Percentiles rank a stretch among this genome's conserved stretches.
These are phyloP conservation scores for Drechslerella dactyloides DNA, from an alignment of 2,329 filamentous ascomycete species.

Conservation along the genomic window DNA sequence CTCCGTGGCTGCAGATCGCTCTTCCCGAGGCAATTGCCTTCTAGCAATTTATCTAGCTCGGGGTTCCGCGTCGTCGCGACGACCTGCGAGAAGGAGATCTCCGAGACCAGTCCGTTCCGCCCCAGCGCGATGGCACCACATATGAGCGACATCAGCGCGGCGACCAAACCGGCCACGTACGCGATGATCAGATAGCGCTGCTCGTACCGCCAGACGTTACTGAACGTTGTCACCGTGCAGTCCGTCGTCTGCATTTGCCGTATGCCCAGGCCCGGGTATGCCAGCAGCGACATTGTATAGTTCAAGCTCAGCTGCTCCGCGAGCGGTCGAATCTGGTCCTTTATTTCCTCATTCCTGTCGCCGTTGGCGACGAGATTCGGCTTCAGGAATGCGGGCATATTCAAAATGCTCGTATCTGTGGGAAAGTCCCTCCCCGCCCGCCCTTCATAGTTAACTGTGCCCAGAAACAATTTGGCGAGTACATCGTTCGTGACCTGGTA, in stretches of 20 bases:
- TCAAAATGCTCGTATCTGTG: slow-evolving; percentile 27
- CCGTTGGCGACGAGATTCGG: slow-evolving; percentile 12
- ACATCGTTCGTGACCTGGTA: slow-evolving; percentile 24
- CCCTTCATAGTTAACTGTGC: slow-evolving; percentile 8
- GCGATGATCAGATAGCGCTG: slow-evolving; percentile 31
- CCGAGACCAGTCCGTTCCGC: slow-evolving; percentile 38
- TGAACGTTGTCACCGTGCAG: slow-evolving; percentile 36
- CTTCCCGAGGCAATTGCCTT: slow-evolving; percentile 38
- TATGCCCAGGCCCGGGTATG: slow-evolving; percentile 14
- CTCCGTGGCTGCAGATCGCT: slow-evolving; percentile 28
- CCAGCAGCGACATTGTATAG: slow-evolving; percentile 34
- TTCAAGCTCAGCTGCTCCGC: slow-evolving; percentile 43
- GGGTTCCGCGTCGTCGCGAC: slow-evolving; percentile 46
- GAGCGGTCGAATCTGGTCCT: slow-evolving; percentile 16
- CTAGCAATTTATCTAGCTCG: slow-evolving; percentile 31
- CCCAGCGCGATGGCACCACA: slow-evolving; percentile 25
- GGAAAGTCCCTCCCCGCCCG: slow-evolving; percentile 12
- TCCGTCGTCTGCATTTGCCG: slow-evolving; percentile 9
- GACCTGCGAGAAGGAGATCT: slow-evolving; percentile 41
- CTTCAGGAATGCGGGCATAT: slow-evolving; percentile 36
- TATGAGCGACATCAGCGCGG: slow-evolving; percentile 24
- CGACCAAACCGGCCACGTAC: slow-evolving; percentile 13
- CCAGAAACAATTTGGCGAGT: slow-evolving; percentile 17
- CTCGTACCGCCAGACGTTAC: slow-evolving; percentile 45
- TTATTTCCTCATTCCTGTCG: slow-evolving; percentile 19